Conservation (phyloP, 169 alveolate species). For the Plasmodium berghei region DNA sequence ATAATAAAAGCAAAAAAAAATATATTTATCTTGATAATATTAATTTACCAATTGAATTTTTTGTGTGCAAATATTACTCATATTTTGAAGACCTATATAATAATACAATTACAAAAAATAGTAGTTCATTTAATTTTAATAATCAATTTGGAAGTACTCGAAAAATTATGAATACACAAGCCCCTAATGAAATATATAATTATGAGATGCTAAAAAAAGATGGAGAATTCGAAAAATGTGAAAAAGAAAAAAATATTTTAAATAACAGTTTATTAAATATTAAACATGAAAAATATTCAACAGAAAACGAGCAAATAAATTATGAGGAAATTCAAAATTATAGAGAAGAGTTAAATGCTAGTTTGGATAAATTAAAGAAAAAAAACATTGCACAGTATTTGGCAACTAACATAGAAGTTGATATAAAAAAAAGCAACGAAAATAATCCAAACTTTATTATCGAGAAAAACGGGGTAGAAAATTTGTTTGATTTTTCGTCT, state of each 20-base stretch:
- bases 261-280: not conserved
- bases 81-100: constrained; percentile 63
- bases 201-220: not conserved
- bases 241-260: not conserved
- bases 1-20: constrained; percentile 26
- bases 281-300: not conserved
- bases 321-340: too few relatives aligned
- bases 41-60: constrained; percentile 67
- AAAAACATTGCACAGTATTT: too few relatives aligned
- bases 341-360: not conserved
- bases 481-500: constrained; percentile 31
- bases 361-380: not conserved
- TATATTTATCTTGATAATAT: constrained; percentile 35
- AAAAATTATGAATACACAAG: not conserved
- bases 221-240: not conserved
- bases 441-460: too few relatives aligned
- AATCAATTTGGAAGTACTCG: not conserved
- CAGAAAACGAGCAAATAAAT: not conserved
- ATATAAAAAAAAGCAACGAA: not conserved
- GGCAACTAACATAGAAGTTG: not conserved
- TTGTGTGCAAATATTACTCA: constrained; percentile 56
- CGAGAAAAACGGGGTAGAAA: not conserved
- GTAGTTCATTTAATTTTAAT: constrained; percentile 36
- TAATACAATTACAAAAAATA: constrained; percentile 56
- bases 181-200: not conserved